These are phyloP conservation scores for Erucastrum elatum DNA, from an alignment of 345 rosid genomes.

Conservation along the genomic window DNA sequence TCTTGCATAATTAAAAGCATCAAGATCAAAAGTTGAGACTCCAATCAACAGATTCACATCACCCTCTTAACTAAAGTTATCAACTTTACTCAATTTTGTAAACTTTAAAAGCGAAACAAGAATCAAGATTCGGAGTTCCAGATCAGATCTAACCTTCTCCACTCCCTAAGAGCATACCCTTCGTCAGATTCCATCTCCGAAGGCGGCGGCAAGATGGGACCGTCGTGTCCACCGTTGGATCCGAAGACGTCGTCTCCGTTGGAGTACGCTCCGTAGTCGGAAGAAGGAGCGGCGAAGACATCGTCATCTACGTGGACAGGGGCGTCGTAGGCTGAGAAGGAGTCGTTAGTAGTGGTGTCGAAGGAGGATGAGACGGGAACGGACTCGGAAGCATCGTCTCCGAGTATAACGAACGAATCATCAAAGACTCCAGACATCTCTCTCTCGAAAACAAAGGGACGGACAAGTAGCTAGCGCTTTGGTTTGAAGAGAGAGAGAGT, in stretches of 20 bases:
- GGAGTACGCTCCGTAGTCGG: slow-evolving; percentile 39
- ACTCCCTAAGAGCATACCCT: slow-evolving; percentile 65
- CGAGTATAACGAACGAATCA: slow-evolving; percentile 47
- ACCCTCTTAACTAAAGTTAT: background rate
- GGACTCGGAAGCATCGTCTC: slow-evolving; percentile 47
- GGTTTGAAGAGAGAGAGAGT: background rate
- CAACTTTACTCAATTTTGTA: background rate
- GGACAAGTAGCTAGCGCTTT: background rate
- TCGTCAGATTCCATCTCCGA: slow-evolving; percentile 60
- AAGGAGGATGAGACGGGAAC: slow-evolving; percentile 37
- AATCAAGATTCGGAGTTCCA: background rate
- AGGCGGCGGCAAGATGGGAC: slow-evolving; percentile 60
- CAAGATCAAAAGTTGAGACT: background rate
- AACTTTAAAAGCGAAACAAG: background rate
- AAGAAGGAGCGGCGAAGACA: slow-evolving; percentile 41
- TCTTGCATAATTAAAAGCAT: background rate
- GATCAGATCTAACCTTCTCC: slow-evolving; percentile 70
- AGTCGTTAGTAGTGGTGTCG: slow-evolving; percentile 36
- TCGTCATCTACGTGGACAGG: slow-evolving; percentile 36
- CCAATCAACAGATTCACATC: background rate
- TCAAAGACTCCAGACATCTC: slow-evolving; percentile 50
- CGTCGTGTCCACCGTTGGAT: slow-evolving; percentile 50
- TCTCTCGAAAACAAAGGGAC: slow-evolving; percentile 18
- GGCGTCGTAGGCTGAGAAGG: slow-evolving; percentile 36
- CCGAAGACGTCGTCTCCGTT: slow-evolving; percentile 45